These are phyloP conservation scores for Saccharum spontaneum DNA, from an alignment of 176 grass and related monocot species.

Conservation along the genomic window DNA sequence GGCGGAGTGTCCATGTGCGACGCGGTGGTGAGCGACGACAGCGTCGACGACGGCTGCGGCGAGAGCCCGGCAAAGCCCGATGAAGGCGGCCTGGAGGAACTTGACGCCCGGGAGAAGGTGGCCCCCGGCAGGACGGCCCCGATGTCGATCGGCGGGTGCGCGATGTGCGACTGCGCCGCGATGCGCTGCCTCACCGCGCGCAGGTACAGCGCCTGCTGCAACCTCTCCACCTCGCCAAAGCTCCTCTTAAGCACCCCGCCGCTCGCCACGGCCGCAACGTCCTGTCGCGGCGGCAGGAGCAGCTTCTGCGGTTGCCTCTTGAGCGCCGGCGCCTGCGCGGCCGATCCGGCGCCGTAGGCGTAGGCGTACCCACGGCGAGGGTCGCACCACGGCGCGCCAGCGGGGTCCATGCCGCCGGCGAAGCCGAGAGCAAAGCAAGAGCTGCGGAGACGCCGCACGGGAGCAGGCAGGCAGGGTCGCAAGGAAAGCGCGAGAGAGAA, in stretches of 20 bases:
- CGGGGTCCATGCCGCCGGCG: constrained; percentile 47
- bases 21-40: constrained; percentile 46
- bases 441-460: not conserved
- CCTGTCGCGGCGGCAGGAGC: constrained; percentile 6
- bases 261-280: not conserved
- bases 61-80: constrained; percentile 27
- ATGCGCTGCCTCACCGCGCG: constrained; percentile 63
- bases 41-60: constrained; percentile 32
- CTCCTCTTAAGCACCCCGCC: constrained; percentile 58
- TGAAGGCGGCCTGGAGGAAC: constrained; percentile 7
- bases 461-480: not conserved
- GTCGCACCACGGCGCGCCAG: constrained; percentile 51
- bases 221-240: constrained; percentile 52
- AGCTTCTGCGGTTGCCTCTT: not conserved
- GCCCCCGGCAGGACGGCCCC: not conserved
- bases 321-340: constrained; percentile 7
- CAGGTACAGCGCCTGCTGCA: constrained; percentile 56
- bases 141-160: constrained; percentile 14
- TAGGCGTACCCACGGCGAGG: constrained; percentile 42
- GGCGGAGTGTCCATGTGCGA: constrained; percentile 17
- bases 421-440: not conserved
- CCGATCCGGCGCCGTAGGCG: constrained; percentile 40
- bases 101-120: not conserved
- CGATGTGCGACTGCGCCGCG: not conserved
- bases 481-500: not conserved